Evolutionary conservation across 441 rosid genomes (phyloP).

Genomic region (Syzygium syzygioides): DNA sequence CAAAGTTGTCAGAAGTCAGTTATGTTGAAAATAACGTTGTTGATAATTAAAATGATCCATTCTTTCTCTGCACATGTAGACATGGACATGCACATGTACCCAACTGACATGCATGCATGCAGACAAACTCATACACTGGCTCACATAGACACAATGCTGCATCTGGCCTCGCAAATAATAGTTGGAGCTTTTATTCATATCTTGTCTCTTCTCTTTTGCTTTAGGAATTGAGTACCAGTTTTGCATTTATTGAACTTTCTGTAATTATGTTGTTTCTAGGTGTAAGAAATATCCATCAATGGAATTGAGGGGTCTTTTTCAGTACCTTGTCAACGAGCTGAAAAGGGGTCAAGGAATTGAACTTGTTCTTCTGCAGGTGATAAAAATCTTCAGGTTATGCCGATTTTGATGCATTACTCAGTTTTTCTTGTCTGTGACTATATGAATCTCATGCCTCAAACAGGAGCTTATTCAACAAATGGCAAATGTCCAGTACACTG

Average conservation of each 20-base stretch:
- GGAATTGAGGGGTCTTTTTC: slow-evolving; percentile 99
- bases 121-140: not conserved
- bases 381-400: slow-evolving; percentile 12
- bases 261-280: slow-evolving; percentile 33
- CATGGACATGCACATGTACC: not conserved
- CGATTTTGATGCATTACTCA: slow-evolving; percentile 6
- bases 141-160: not conserved
- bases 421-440: slow-evolving; percentile 10
- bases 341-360: slow-evolving; percentile 97
- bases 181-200: not conserved
- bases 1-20: not conserved
- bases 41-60: not conserved
- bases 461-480: slow-evolving; percentile 99
- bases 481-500: slow-evolving; percentile 99
- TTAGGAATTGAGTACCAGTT: not conserved
- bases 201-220: not conserved
- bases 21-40: not conserved
- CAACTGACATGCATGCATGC: not conserved
- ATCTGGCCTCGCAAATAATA: not conserved
- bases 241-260: not conserved
- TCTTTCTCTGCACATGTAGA: not conserved
- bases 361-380: slow-evolving; percentile 96
- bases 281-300: slow-evolving; percentile 99
- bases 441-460: slow-evolving; percentile 21
- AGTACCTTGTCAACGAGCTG: slow-evolving; percentile 97